phyloP scores from a whole-genome alignment of 257 asterid genomes.

The Solanum stenotomum region DNA sequence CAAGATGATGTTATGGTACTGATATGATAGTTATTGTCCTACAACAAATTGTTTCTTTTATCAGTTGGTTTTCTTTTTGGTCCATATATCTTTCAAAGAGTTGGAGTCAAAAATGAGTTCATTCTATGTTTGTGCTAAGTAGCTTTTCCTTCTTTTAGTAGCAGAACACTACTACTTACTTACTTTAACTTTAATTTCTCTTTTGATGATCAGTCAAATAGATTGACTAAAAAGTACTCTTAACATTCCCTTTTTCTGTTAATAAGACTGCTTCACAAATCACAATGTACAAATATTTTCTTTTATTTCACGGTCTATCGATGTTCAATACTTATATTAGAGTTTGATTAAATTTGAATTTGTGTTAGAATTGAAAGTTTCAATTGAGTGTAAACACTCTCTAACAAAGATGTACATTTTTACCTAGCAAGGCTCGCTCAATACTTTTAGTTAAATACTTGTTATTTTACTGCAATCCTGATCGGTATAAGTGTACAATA shows the following conservation, averaged over 20 bases:
- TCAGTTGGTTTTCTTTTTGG: slow-evolving; percentile 22
- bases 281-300: neutral
- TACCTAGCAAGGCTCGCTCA: neutral
- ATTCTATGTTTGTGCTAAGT: slow-evolving; percentile 31
- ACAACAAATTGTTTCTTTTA: slow-evolving; percentile 15
- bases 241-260: neutral
- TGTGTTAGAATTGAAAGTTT: neutral
- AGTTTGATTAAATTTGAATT: neutral
- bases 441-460: neutral
- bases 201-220: neutral
- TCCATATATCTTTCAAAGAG: slow-evolving; percentile 31
- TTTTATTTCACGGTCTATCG: neutral
- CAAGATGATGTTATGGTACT: slow-evolving; percentile 13
- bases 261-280: neutral
- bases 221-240: neutral
- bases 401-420: neutral
- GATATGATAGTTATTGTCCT: slow-evolving; percentile 13
- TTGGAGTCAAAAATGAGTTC: slow-evolving; percentile 61
- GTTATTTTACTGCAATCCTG: neutral
- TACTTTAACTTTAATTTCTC: neutral
- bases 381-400: neutral
- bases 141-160: neutral
- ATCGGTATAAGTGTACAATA: neutral
- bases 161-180: neutral
- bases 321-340: neutral